Evolutionary conservation across 805 yeast species (phyloP).

Genomic region (Kodamaea sagamina): DNA sequence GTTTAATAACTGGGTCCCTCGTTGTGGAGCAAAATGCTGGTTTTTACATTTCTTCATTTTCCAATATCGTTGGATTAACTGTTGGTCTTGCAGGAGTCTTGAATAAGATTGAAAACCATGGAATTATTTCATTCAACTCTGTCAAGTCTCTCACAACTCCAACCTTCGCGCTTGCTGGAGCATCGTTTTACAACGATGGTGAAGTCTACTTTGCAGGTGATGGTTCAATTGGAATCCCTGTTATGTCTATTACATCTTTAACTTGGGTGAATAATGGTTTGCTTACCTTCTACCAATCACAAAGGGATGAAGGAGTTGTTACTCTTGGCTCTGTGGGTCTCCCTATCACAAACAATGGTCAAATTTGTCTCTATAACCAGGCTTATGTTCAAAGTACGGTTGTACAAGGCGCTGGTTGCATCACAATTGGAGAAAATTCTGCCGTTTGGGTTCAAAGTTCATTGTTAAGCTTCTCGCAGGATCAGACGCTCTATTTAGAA

Average conservation of each 20-base stretch:
- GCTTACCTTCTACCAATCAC: slow-evolving; percentile 22
- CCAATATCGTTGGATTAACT: slow-evolving; percentile 11
- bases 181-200: slow-evolving; percentile 14
- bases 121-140: slow-evolving; percentile 19
- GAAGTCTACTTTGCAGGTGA: slow-evolving; percentile 15
- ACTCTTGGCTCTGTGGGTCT: slow-evolving; percentile 9
- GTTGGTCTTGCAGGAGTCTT: slow-evolving; percentile 13
- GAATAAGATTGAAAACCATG: slow-evolving; percentile 21
- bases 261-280: slow-evolving; percentile 21
- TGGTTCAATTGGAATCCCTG: slow-evolving; percentile 13
- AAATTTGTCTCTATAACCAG: slow-evolving; percentile 25
- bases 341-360: slow-evolving; percentile 17
- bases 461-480: slow-evolving; percentile 2
- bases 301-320: slow-evolving; percentile 11
- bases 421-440: slow-evolving; percentile 18
- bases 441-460: slow-evolving; percentile 14
- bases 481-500: slow-evolving; percentile 16
- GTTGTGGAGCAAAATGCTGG: slow-evolving; percentile 17
- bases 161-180: slow-evolving; percentile 7
- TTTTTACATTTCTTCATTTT: slow-evolving; percentile 17
- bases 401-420: slow-evolving; percentile 32
- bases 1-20: slow-evolving; percentile 17
- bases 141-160: slow-evolving; percentile 15
- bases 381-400: slow-evolving; percentile 21
- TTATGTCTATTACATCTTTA: slow-evolving; percentile 12